phyloP scores from a whole-genome alignment of 2,329 filamentous ascomycete genomes.

The Aspergillus novoparasiticus region DNA sequence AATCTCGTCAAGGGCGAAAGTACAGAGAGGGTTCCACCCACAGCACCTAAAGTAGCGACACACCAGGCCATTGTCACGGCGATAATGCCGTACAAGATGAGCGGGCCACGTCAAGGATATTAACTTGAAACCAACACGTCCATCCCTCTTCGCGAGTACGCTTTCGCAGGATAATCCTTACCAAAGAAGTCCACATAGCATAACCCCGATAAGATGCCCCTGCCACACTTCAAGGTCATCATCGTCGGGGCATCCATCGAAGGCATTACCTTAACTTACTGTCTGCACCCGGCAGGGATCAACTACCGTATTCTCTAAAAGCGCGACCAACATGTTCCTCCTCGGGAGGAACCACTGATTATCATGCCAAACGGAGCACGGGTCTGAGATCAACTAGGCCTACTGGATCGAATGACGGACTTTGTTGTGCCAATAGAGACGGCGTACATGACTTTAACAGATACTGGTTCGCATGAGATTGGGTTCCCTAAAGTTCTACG shows the following conservation, averaged over 20 bases:
- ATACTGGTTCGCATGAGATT: slow-evolving; percentile 1
- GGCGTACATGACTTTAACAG: slow-evolving; percentile 7
- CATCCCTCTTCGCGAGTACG: too few relatives aligned
- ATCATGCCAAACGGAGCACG: slow-evolving; percentile 14
- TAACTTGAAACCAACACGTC: too few relatives aligned
- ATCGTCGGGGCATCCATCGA: not conserved
- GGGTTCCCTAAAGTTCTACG: slow-evolving; percentile 5
- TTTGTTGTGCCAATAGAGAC: slow-evolving; percentile 15
- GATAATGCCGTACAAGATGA: too few relatives aligned
- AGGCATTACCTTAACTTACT: not conserved
- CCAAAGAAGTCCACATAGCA: too few relatives aligned
- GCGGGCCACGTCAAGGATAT: too few relatives aligned
- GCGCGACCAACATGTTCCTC: slow-evolving; percentile 6
- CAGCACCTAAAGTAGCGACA: too few relatives aligned
- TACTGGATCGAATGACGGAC: slow-evolving; percentile 12
- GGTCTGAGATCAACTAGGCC: slow-evolving; percentile 19
- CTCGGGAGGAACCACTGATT: slow-evolving; percentile 11
- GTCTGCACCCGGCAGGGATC: not conserved
- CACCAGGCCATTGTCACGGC: too few relatives aligned
- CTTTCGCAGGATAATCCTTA: too few relatives aligned
- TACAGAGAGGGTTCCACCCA: too few relatives aligned
- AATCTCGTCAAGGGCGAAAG: too few relatives aligned
- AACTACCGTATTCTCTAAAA: slow-evolving; percentile 48
- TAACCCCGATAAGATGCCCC: too few relatives aligned
- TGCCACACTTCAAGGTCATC: not conserved